Conservation (phyloP, 495 filamentous ascomycete genomes). For the Endocarpon pusillum region DNA sequence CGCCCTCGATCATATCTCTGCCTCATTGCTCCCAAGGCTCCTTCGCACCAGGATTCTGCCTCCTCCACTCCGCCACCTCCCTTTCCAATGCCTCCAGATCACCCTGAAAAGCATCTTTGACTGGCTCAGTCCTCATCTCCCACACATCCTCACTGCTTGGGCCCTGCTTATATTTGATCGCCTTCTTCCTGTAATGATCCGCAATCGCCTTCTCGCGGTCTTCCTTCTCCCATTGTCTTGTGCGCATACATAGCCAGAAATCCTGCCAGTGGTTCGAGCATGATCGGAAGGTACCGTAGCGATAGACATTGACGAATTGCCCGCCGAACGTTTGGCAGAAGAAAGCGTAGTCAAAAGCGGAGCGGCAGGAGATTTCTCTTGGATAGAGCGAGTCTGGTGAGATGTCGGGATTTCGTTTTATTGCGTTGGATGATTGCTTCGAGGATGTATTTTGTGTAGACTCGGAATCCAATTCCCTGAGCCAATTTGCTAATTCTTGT, state of each 20-base stretch:
- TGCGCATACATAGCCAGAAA: conserved; percentile 93
- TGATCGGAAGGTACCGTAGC: conserved; percentile 52
- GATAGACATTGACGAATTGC: conserved; percentile 76
- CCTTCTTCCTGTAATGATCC: conserved; percentile 57
- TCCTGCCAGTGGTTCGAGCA: conserved; percentile 74
- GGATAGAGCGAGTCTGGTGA: conserved; percentile 51
- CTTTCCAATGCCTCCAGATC: conserved; percentile 41
- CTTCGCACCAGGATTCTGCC: no score
- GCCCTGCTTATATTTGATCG: conserved; percentile 51
- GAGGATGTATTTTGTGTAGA: conserved; percentile 2
- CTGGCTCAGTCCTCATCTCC: conserved; percentile 41
- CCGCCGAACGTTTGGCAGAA: conserved; percentile 88
- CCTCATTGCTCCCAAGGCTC: no score
- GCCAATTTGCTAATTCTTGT: conserved; percentile 40
- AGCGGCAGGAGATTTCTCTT: conserved; percentile 69
- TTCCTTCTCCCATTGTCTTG: conserved; percentile 26
- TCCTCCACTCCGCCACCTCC: conserved; percentile 33
- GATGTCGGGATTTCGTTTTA: conserved; percentile 14
- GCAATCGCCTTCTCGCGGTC: conserved; percentile 39
- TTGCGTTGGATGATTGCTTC: conserved; percentile 3
- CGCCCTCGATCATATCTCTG: no score
- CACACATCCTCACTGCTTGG: conserved; percentile 89
- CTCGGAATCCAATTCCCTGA: conserved; percentile 28
- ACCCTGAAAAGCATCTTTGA: conserved; percentile 34
- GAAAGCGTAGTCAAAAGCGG: conserved; percentile 83